Evolutionary conservation across 1,284 basidiomycete species (phyloP).

Genomic region (Spongispora temasekensis): DNA sequence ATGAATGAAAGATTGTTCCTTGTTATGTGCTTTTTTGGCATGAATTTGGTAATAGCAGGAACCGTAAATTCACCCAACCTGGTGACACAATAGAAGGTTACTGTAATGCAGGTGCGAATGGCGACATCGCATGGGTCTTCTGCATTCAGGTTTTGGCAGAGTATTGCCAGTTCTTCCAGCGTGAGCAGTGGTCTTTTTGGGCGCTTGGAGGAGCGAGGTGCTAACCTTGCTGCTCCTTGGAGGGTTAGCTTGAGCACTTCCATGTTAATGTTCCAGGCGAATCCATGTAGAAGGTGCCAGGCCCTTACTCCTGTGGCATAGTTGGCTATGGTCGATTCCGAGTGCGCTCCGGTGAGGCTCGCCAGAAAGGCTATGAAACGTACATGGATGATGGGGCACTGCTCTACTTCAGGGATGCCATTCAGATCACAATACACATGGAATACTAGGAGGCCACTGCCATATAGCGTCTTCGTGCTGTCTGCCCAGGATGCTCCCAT

Average conservation of each 20-base stretch:
- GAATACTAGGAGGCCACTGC: neutral
- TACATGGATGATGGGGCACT: neutral
- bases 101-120: slow-evolving; percentile 35
- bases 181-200: neutral
- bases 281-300: slow-evolving; percentile 40
- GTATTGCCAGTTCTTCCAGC: neutral
- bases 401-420: neutral
- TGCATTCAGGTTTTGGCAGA: slow-evolving; percentile 12
- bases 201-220: neutral
- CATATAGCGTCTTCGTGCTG: neutral
- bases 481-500: neutral
- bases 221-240: neutral
- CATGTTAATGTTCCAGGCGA: neutral
- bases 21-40: neutral
- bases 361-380: neutral
- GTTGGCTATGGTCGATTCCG: slow-evolving; percentile 24
- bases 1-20: neutral
- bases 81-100: slow-evolving; percentile 34
- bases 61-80: slow-evolving; percentile 21
- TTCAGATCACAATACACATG: neutral
- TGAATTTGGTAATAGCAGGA: neutral
- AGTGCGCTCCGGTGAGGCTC: neutral
- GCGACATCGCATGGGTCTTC: slow-evolving; percentile 31
- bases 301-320: slow-evolving; percentile 33
- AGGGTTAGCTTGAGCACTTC: neutral